Percentiles rank a stretch among this genome's conserved stretches.
phyloP scores from a whole-genome alignment of 345 rosid genomes.

The Eucalyptus tenuipes region DNA sequence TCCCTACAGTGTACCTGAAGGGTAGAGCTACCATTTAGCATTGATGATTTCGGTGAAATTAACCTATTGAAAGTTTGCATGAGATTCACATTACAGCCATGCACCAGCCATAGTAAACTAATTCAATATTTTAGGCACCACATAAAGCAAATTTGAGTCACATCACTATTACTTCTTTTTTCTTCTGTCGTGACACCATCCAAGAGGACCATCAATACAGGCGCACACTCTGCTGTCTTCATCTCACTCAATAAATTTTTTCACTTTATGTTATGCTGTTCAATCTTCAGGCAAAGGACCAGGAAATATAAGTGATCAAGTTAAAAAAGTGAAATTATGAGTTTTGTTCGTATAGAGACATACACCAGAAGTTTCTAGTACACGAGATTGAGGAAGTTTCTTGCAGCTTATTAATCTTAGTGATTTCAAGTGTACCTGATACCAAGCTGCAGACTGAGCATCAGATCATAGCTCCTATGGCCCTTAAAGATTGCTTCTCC shows the following conservation, averaged over 20 bases:
- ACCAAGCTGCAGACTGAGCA: slow-evolving; percentile 95
- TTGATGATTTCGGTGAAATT: not conserved
- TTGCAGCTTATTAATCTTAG: not conserved
- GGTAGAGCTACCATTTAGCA: not conserved
- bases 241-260: not conserved
- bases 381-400: not conserved
- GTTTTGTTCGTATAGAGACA: not conserved
- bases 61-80: not conserved
- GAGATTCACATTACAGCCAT: not conserved
- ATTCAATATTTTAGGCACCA: not conserved
- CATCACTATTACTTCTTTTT: not conserved
- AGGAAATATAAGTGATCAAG: not conserved
- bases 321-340: not conserved
- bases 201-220: not conserved
- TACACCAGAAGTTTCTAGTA: not conserved
- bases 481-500: slow-evolving; percentile 97
- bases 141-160: not conserved
- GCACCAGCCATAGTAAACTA: not conserved
- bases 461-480: slow-evolving; percentile 93
- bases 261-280: not conserved
- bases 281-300: not conserved
- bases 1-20: slow-evolving; percentile 91
- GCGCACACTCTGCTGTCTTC: not conserved
- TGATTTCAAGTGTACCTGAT: slow-evolving; percentile 42
- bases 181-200: not conserved